phyloP scores from a whole-genome alignment of 306 rosid genomes.

The Rosa persica region DNA sequence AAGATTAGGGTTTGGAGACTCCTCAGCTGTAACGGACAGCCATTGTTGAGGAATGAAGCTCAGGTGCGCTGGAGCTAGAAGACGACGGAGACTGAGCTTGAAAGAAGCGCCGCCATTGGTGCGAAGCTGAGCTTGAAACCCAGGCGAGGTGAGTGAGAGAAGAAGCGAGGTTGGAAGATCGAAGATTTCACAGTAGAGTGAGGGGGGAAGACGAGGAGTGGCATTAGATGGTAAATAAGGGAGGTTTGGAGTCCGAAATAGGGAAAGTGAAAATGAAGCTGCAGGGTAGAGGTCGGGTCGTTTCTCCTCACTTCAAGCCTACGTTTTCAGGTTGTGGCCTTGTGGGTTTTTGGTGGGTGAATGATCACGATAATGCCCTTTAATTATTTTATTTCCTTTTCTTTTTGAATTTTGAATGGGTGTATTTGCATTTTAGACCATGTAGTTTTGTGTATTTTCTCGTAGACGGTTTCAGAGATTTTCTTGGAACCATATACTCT shows the following conservation, averaged over 20 bases:
- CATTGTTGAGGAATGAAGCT: conserved; percentile 34
- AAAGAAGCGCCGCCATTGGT: conserved; percentile 13
- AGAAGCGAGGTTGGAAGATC: conserved; percentile 20
- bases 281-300: conserved; percentile 25
- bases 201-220: conserved; percentile 40
- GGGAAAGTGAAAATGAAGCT: conserved; percentile 35
- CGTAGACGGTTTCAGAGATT: too few species aligned
- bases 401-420: conserved; percentile 48
- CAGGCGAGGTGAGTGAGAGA: not conserved
- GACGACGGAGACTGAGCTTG: conserved; percentile 24
- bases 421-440: conserved; percentile 28
- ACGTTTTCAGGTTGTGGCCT: conserved; percentile 46
- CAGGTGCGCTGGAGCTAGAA: conserved; percentile 10
- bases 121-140: not conserved
- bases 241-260: conserved; percentile 37
- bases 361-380: conserved; percentile 60
- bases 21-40: conserved; percentile 26
- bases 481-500: too few species aligned
- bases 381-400: not conserved
- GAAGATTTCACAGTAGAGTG: conserved; percentile 29
- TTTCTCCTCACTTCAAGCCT: conserved; percentile 51
- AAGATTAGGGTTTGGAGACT: conserved; percentile 4
- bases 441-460: conserved; percentile 14
- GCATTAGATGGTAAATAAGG: conserved; percentile 42
- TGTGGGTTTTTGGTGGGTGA: conserved; percentile 28